phyloP scores from a whole-genome alignment of 2,329 filamentous ascomycete species.

The Fusarium sp. region DNA sequence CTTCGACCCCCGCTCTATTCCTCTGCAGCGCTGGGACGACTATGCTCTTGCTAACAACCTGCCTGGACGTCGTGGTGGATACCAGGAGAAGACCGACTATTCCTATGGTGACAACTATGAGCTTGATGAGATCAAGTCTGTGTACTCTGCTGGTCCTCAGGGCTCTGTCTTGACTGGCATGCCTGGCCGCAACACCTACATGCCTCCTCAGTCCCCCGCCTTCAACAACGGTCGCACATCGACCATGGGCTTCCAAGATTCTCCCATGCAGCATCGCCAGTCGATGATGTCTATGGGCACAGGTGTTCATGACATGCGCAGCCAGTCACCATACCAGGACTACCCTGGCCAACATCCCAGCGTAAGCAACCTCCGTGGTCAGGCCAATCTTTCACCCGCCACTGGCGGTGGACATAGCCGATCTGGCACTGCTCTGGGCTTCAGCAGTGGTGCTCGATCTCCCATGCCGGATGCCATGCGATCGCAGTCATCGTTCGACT shows the following conservation, averaged over 20 bases:
- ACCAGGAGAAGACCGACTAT: constrained; percentile 70
- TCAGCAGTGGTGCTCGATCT: constrained; percentile 57
- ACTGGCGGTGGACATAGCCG: constrained; percentile 47
- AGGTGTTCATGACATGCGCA: constrained; percentile 56
- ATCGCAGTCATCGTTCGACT: constrained; percentile 67
- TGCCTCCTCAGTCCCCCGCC: constrained; percentile 84
- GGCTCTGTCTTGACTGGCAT: constrained; percentile 90
- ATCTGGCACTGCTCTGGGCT: constrained; percentile 60
- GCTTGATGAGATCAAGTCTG: constrained; percentile 97
- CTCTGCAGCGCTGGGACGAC: constrained; percentile 96
- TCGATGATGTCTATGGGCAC: constrained; percentile 75
- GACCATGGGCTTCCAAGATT: constrained; percentile 51
- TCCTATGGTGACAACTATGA: constrained; percentile 84
- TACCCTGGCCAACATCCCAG: constrained; percentile 63
- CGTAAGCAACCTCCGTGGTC: constrained; percentile 67
- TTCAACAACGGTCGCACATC: constrained; percentile 64
- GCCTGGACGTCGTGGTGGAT: constrained; percentile 84
- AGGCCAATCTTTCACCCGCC: constrained; percentile 58
- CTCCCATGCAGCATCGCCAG: constrained; percentile 68
- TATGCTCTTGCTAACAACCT: constrained; percentile 89
- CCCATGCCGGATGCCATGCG: constrained; percentile 59
- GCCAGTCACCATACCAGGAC: constrained; percentile 69
- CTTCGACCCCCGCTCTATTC: constrained; percentile 92
- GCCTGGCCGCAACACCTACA: constrained; percentile 75
- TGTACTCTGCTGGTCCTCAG: constrained; percentile 91